A percentile compares a stretch with the other conserved stretches of the same genome.
Evolutionary conservation across 2,329 filamentous ascomycete species (phyloP).

Genomic region (Fusarium aywerte): DNA sequence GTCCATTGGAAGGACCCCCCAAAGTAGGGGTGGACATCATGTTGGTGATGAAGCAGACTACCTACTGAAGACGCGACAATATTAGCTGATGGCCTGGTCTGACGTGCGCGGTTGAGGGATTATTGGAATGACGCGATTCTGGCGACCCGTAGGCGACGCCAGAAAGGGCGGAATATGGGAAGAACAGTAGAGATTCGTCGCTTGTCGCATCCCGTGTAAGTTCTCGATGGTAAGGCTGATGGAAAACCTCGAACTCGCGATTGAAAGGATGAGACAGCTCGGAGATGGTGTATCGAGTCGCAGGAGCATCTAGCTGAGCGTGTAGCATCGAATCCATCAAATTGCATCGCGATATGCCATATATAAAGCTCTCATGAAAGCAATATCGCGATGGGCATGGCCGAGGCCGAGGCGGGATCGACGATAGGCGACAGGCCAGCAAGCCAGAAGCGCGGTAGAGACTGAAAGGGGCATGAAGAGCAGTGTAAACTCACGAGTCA

Average conservation of each 20-base stretch:
- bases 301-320: conserved; percentile 50
- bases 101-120: conserved; percentile 36
- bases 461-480: conserved; percentile 42
- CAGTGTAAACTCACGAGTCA: conserved; percentile 61
- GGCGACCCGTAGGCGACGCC: conserved; percentile 47
- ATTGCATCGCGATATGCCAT: conserved; percentile 40
- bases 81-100: conserved; percentile 48
- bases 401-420: conserved; percentile 51
- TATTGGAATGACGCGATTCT: conserved; percentile 34
- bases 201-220: conserved; percentile 58
- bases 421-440: conserved; percentile 52
- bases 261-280: conserved; percentile 51
- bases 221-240: conserved; percentile 62
- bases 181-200: conserved; percentile 50
- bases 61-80: conserved; percentile 53
- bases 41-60: conserved; percentile 70
- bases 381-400: conserved; percentile 51
- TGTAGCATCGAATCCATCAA: conserved; percentile 53
- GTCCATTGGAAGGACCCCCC: conserved; percentile 73
- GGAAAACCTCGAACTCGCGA: conserved; percentile 55
- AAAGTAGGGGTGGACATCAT: conserved; percentile 72
- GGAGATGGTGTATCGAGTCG: conserved; percentile 34
- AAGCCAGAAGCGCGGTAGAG: conserved; percentile 48
- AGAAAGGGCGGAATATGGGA: conserved; percentile 29
- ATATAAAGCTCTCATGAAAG: conserved; percentile 44